Evolutionary conservation across 106 monocot genomes (phyloP).

Genomic region (Xerophyta viscosa): DNA sequence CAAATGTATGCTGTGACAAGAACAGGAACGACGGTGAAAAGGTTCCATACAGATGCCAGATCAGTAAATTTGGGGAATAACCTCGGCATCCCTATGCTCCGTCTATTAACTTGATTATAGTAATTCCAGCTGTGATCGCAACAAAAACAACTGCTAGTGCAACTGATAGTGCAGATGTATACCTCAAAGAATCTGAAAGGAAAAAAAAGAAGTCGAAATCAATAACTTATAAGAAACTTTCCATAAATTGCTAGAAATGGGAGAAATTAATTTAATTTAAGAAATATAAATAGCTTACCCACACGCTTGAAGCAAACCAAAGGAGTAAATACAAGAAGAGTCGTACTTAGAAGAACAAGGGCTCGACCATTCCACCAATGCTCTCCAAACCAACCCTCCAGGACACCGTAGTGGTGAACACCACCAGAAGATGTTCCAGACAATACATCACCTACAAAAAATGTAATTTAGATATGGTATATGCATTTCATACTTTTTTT

Average conservation of each 20-base stretch:
- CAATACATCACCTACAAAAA: constrained; percentile 71
- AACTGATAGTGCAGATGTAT: constrained; percentile 67
- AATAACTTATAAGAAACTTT: no score
- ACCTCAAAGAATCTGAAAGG: constrained; percentile 59
- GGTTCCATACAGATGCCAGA: constrained; percentile 46
- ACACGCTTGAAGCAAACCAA: constrained; percentile 63
- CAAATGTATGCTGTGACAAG: constrained; percentile 69
- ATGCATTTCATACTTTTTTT: no score
- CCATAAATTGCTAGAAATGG: no score
- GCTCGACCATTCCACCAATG: constrained; percentile 88
- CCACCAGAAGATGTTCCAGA: constrained; percentile 73
- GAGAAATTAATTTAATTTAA: no score
- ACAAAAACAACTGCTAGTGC: constrained; percentile 68
- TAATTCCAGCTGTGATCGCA: constrained; percentile 56
- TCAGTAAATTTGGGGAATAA: constrained; percentile 40
- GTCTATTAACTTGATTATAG: constrained; percentile 41
- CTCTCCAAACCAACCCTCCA: constrained; percentile 93
- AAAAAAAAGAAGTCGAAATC: no score
- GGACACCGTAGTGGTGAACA: constrained; percentile 64
- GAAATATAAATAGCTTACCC: no score
- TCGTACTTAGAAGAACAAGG: constrained; percentile 52
- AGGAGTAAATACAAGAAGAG: constrained; percentile 47
- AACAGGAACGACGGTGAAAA: constrained; percentile 65
- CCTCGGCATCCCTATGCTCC: constrained; percentile 50
- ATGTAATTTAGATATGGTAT: no score